Conservation (phyloP, 306 rosid species). For the Cyamopsis tetragonoloba region DNA sequence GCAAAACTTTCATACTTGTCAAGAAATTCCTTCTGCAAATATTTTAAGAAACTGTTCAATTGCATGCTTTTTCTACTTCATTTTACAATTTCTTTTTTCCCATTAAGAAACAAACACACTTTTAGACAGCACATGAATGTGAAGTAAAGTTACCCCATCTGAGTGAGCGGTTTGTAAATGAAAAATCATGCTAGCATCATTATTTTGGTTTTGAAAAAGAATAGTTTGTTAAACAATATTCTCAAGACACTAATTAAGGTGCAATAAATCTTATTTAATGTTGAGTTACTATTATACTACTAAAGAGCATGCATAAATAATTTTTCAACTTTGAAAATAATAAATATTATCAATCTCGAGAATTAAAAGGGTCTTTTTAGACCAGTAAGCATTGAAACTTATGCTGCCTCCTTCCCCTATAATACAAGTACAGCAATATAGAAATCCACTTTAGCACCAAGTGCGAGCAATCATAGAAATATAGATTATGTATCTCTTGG, state of each 20-base stretch:
- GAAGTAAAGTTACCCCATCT: background rate
- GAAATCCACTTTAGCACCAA: background rate
- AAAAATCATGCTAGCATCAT: background rate
- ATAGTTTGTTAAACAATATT: too few relatives aligned
- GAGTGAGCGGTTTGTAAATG: background rate
- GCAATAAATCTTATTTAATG: too few relatives aligned
- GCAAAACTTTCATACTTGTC: conserved; percentile 93
- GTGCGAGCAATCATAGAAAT: background rate
- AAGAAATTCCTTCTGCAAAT: conserved; percentile 88
- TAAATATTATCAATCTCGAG: too few relatives aligned
- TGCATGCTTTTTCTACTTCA: background rate
- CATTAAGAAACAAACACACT: background rate
- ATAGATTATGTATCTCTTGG: background rate
- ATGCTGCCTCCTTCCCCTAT: background rate
- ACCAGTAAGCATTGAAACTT: background rate
- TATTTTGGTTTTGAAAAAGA: background rate
- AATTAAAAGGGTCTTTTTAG: too few relatives aligned
- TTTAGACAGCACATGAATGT: background rate
- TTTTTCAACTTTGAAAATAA: too few relatives aligned
- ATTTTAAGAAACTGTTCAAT: conserved; percentile 25
- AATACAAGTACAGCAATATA: background rate
- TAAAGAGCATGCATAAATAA: too few relatives aligned
- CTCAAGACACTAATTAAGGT: too few relatives aligned
- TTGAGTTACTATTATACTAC: too few relatives aligned
- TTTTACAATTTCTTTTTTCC: background rate